Percentiles rank a stretch among this genome's conserved stretches.
phyloP scores from a whole-genome alignment of 768 basidiomycete genomes.

The Hirschioporus abietinus region DNA sequence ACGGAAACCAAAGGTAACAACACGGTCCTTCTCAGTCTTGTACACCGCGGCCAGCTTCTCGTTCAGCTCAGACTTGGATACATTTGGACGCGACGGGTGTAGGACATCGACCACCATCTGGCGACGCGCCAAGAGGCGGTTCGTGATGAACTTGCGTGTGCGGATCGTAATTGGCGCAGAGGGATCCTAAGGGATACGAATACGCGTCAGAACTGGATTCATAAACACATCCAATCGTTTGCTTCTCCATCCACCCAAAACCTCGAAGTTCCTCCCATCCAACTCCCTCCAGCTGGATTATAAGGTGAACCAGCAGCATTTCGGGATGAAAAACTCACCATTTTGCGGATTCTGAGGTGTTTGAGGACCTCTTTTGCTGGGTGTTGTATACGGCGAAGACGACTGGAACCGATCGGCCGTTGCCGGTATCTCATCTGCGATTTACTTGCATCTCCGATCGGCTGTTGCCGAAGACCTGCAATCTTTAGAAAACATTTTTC shows the following conservation, averaged over 20 bases:
- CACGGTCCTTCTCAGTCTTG: slow-evolving; percentile 87
- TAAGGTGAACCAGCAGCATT: slow-evolving; percentile 7
- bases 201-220: slow-evolving; percentile 7
- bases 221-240: slow-evolving; percentile 26
- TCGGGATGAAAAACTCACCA: slow-evolving; percentile 2
- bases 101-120: slow-evolving; percentile 95
- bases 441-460: slow-evolving; percentile 5
- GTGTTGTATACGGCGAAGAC: background rate
- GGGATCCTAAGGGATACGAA: slow-evolving; percentile 37
- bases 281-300: slow-evolving; percentile 23
- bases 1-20: slow-evolving; percentile 90
- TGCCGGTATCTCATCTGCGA: slow-evolving; percentile 1
- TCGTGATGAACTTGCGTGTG: slow-evolving; percentile 99
- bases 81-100: slow-evolving; percentile 93
- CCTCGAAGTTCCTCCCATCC: slow-evolving; percentile 19
- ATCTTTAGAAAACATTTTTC: background rate
- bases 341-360: background rate
- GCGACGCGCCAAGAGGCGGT: slow-evolving; percentile 92
- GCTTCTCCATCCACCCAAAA: slow-evolving; percentile 28
- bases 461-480: background rate
- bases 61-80: slow-evolving; percentile 85
- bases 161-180: slow-evolving; percentile 90
- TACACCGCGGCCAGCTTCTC: slow-evolving; percentile 91
- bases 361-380: slow-evolving; percentile 4
- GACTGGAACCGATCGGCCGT: slow-evolving; percentile 1